phyloP scores from a whole-genome alignment of 1,284 basidiomycete genomes.

The Ceratobasidium sp. region DNA sequence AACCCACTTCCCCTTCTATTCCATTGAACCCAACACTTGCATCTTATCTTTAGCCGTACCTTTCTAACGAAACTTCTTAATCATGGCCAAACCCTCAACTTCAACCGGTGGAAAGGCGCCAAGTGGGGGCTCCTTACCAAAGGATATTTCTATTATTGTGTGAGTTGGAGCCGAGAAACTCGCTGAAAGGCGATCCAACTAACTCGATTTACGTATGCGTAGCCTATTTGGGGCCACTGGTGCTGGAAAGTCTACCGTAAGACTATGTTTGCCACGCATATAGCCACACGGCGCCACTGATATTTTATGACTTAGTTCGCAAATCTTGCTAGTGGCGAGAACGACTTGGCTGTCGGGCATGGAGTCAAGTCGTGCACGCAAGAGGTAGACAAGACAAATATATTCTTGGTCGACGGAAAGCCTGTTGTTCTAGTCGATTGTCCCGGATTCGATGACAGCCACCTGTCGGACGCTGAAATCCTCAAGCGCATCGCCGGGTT shows the following conservation, averaged over 20 bases:
- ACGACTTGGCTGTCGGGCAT: conserved; percentile 53
- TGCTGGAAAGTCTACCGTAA: conserved; percentile 11
- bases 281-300: not conserved
- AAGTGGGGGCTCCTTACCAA: not conserved
- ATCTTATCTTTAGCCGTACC: not conserved
- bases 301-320: not conserved
- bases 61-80: not conserved
- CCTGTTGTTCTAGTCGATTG: conserved; percentile 57
- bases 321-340: not conserved
- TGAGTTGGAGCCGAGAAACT: not conserved
- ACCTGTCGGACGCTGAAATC: conserved; percentile 59
- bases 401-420: not conserved
- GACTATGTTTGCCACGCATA: not conserved
- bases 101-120: not conserved
- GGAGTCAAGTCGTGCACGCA: conserved; percentile 59
- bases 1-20: not conserved
- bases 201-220: not conserved
- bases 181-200: not conserved
- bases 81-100: not conserved
- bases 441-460: conserved; percentile 62
- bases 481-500: conserved; percentile 59
- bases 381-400: conserved; percentile 50
- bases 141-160: conserved; percentile 11
- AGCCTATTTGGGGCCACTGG: conserved; percentile 31
- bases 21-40: not conserved